Percentiles rank a stretch among this genome's conserved stretches.
phyloP scores from a whole-genome alignment of 1,284 basidiomycete genomes.

The Tilletia horrida region DNA sequence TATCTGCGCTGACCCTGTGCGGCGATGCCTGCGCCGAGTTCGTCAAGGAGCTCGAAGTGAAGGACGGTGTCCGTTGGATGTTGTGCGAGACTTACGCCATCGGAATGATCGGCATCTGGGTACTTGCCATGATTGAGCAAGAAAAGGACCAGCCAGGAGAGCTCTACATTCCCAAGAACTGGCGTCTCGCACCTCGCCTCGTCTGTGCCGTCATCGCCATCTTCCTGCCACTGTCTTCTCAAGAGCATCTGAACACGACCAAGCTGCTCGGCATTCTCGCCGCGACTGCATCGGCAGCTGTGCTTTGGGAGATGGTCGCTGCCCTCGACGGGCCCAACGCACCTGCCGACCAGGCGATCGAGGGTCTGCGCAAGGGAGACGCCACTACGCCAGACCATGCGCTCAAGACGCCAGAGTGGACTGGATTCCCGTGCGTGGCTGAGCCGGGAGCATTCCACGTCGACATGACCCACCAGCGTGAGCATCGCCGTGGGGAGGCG shows the following conservation, averaged over 20 bases:
- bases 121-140: constrained; percentile 36
- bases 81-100: constrained; percentile 35
- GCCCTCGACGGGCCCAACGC: constrained; percentile 44
- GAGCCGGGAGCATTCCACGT: constrained; percentile 17
- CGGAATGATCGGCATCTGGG: constrained; percentile 32
- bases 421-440: constrained; percentile 1
- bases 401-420: constrained; percentile 18
- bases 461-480: constrained; percentile 14
- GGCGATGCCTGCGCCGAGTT: constrained; percentile 42
- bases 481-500: too few species aligned
- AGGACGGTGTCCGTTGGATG: constrained; percentile 37
- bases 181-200: constrained; percentile 33
- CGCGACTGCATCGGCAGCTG: constrained; percentile 22
- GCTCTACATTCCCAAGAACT: constrained; percentile 30
- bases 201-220: constrained; percentile 32
- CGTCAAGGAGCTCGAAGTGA: constrained; percentile 34
- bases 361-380: constrained; percentile 20
- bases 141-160: constrained; percentile 37
- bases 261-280: constrained; percentile 34
- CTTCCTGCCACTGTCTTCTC: constrained; percentile 36
- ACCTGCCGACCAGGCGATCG: constrained; percentile 23
- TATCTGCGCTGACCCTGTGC: constrained; percentile 39
- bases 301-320: constrained; percentile 38
- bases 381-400: not conserved
- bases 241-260: constrained; percentile 25